Percentiles rank a stretch among this genome's conserved stretches.
phyloP scores from a whole-genome alignment of 768 basidiomycete genomes.

The Hortiboletus campestris region DNA sequence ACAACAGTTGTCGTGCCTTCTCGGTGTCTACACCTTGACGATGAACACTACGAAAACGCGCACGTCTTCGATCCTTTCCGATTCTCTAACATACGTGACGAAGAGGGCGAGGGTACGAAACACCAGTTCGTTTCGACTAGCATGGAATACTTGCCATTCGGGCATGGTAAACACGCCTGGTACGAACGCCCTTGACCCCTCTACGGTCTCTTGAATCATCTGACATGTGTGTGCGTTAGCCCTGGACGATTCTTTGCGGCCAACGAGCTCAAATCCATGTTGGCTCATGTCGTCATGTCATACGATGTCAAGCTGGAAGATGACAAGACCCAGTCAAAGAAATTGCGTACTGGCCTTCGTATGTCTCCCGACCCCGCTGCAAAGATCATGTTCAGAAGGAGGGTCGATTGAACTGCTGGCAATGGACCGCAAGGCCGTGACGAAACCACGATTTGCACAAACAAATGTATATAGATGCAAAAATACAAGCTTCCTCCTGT shows the following conservation, averaged over 20 bases:
- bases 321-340: not conserved
- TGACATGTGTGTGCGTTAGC: not conserved
- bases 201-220: not conserved
- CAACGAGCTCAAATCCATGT: conserved; percentile 1
- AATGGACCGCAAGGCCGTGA: no score
- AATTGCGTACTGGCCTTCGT: no score
- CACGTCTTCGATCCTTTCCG: no score
- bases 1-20: no score
- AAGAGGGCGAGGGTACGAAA: conserved; percentile 32
- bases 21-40: no score
- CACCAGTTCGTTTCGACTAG: conserved; percentile 37
- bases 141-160: conserved; percentile 37
- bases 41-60: no score
- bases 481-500: no score
- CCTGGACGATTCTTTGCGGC: conserved; percentile 13
- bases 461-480: no score
- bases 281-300: no score
- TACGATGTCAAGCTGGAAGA: no score
- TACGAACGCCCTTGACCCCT: not conserved
- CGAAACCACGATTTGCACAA: no score
- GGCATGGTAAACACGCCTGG: conserved; percentile 28
- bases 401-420: not conserved
- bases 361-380: not conserved
- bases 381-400: not conserved
- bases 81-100: conserved; percentile 32